These are phyloP conservation scores for Daldinia caldariorum DNA, from an alignment of 495 filamentous ascomycete genomes.

Conservation along the genomic window DNA sequence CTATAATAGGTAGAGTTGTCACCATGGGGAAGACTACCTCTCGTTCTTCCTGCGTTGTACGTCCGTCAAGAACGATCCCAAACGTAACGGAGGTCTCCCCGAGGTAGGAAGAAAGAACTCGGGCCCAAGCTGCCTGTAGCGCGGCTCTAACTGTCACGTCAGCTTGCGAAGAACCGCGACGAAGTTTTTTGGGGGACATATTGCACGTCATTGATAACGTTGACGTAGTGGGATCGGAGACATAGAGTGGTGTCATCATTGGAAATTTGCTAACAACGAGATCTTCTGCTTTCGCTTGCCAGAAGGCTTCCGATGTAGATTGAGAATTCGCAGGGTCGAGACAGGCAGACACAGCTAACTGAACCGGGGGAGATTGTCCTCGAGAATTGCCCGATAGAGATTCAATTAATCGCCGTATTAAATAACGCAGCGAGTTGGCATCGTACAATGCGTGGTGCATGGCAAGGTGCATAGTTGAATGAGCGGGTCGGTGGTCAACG, in stretches of 20 bases:
- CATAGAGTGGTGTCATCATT: slow-evolving; percentile 69
- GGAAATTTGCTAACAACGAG: slow-evolving; percentile 72
- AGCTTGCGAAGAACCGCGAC: slow-evolving; percentile 59
- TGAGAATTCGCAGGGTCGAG: slow-evolving; percentile 54
- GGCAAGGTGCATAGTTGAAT: slow-evolving; percentile 56
- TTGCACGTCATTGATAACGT: slow-evolving; percentile 54
- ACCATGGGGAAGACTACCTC: slow-evolving; percentile 75
- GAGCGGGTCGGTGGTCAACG: slow-evolving; percentile 22
- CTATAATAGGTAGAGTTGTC: slow-evolving; percentile 73
- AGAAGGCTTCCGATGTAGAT: slow-evolving; percentile 63
- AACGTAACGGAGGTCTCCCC: slow-evolving; percentile 75
- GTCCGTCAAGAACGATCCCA: slow-evolving; percentile 78
- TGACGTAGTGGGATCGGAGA: slow-evolving; percentile 49
- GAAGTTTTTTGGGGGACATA: slow-evolving; percentile 55
- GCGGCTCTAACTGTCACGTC: slow-evolving; percentile 76
- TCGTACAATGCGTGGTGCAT: slow-evolving; percentile 84
- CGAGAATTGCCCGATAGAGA: slow-evolving; percentile 13
- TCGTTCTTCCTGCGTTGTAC: slow-evolving; percentile 64
- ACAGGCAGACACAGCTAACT: slow-evolving; percentile 61
- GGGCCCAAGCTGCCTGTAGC: slow-evolving; percentile 78
- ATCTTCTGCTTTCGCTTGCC: slow-evolving; percentile 63
- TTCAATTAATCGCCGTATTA: slow-evolving; percentile 65
- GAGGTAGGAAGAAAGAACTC: slow-evolving; percentile 73
- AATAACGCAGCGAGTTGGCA: slow-evolving; percentile 69
- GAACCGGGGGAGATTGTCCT: slow-evolving; percentile 43